Percentiles rank a stretch among this genome's conserved stretches.
Conservation (phyloP, 164 flowering plant species). For the Vitis vinifera region ASM3070453v1 NC_081815.1:2248501-2249000, state of each 20-base stretch:
- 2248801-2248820: constrained; percentile 7
- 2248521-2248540: neutral
- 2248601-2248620: neutral
- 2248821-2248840: constrained; percentile 37
- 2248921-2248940: constrained; percentile 95
- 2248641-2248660: too few species aligned
- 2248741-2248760: constrained; percentile 40
- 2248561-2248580: neutral
- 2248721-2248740: constrained; percentile 43
- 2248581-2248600: neutral
- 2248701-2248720: constrained; percentile 68
- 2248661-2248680: constrained; percentile 12
- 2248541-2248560: neutral
- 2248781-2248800: neutral
- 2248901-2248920: constrained; percentile 90
- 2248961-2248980: constrained; percentile 7
- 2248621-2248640: too few species aligned
- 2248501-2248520: neutral
- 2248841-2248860: constrained; percentile 68
- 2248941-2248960: constrained; percentile 11
- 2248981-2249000: neutral
- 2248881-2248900: constrained; percentile 95
- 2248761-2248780: neutral
- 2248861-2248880: constrained; percentile 74
- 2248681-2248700: constrained; percentile 88